Base-by-base conservation (phyloP, 176 grass and related monocot genomes). In the Thinopyrum elongatum region DNA sequence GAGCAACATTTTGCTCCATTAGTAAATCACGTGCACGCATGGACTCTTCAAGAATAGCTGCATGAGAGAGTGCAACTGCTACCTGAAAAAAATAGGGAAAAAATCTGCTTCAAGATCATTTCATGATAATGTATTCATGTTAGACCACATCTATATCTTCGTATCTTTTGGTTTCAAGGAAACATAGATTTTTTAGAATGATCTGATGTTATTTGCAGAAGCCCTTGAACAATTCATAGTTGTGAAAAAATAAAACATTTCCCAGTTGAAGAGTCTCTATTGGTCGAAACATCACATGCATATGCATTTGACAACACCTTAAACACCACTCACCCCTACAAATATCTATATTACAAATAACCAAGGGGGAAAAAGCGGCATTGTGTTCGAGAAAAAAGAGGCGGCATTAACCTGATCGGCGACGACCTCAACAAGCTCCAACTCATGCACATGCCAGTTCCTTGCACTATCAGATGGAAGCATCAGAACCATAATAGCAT, bases 21-120 rank as follows among this genome's bases (percentile, higher is more conserved):
- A 98, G 86, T 47, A 98, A 75, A 87, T 98, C 91, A 66, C 93
- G 93, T 62, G 96, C 96, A 58, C 96, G 84, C 96, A 95, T 95
- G 59, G 96, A 98, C 86, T 98, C 96, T 92, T 98, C 96, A 68
- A 98, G 92, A 80, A 98, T 98, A 34, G 90, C 96, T 2, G 96
- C 96, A 79, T 98, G 96, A 62, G 96, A 98, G 44, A 98, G 91
- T 83, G 96, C 96, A 85, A 98, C 96, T 61, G 96, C 96, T 35
- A 98, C 96, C 96, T 98, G 89, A 70, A 29, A 82, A 84, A 73
- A 80, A 27, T 17, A 21, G 49, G 42, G 60, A 36, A 47, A 17
- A 80, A 1, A 84, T 35, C 15, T 61, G 22, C 59, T 80, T 49
- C 47, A 83, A 21, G 38, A 75, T 9, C 22, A 5, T 51, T 44